Conservation (phyloP, 176 grass and related monocot genomes). For the Raddia guianensis region DNA sequence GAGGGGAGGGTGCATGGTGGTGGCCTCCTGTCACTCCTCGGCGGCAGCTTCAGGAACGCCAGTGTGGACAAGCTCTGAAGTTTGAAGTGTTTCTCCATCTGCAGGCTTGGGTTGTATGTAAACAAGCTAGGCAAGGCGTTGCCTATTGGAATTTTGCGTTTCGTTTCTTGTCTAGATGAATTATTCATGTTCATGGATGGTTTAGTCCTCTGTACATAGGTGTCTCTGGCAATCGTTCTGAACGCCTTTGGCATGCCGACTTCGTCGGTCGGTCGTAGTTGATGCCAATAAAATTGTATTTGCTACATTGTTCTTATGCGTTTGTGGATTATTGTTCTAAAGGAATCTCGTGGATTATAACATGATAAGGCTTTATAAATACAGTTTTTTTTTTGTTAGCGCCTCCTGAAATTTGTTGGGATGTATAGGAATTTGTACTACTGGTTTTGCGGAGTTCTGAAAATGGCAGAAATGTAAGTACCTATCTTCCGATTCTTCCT, state of each 20-base stretch:
- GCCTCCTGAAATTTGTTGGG: not conserved
- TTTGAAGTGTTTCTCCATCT: conserved; percentile 37
- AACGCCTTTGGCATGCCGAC: conserved; percentile 26
- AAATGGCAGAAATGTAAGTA: not conserved
- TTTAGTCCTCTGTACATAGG: conserved; percentile 44
- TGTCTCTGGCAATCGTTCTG: conserved; percentile 21
- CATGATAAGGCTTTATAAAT: not conserved
- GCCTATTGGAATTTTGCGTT: conserved; percentile 40
- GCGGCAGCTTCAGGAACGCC: conserved; percentile 68
- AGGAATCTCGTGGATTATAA: not conserved
- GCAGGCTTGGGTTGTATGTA: conserved; percentile 50
- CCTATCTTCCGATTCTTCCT: not conserved
- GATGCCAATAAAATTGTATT: conserved; percentile 47
- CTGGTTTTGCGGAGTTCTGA: not conserved
- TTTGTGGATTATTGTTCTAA: conserved; percentile 19
- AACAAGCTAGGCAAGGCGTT: conserved; percentile 13
- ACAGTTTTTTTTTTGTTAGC: not conserved
- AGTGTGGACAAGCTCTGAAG: conserved; percentile 47
- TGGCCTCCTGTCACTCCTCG: conserved; percentile 65
- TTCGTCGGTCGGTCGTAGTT: conserved; percentile 32
- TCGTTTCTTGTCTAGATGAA: conserved; percentile 48
- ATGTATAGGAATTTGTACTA: not conserved
- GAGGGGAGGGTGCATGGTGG: conserved; percentile 84
- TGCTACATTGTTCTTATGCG: not conserved
- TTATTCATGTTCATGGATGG: conserved; percentile 30